Base-by-base conservation (phyloP, 805 yeast genomes). In the Ogataea pilisensis region DNA sequence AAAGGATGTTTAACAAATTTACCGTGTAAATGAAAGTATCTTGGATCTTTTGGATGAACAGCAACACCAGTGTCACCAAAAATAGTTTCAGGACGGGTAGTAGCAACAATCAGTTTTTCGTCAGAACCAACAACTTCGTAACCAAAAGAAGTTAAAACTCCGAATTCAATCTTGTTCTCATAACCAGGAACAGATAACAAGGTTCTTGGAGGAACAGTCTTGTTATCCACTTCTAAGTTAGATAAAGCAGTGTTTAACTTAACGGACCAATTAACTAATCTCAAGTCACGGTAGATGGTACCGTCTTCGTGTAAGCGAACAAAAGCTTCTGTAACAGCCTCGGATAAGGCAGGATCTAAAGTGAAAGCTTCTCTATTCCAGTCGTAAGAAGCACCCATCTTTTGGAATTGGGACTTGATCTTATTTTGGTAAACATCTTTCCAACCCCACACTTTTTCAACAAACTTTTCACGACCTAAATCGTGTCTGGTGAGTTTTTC, bases 41-140 rank as follows among this genome's bases (percentile, higher is more conserved):
- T 81, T 34, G 80, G 70, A 68, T 93, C 99, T 34, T 90, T 79
- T 44, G 99, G 99, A 66, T 93, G 99, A 41, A 93, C 95, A 31
- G 99, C 99, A 54, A 93, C 85, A 61, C 84, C 99, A 42, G 97
- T 89, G 68, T 93, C 99, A 73, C 99, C 99, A 58, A 93, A 91
- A 53, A 93, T 68, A 44, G 99, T 93, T 71, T 93, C 99, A 32
- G 99, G 99, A 79, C 99, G 91, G 31, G 99, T 93, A 37, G 99
- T 93, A 27, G 99, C 99, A 50, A 93, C 95, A 43, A 91, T 72
- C 39, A 93, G 59, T 65, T 75, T 84, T 69, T 93, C 99, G 49
- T 85, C 91, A 13, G 90, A 80, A 35, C 72, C 85, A 45, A 83
- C 91, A 45, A 93, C 89, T 45, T 79, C 85, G 64, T 93, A 93